phyloP scores from a whole-genome alignment of 1,284 basidiomycete genomes.

The Irpex lacteus region DNA sequence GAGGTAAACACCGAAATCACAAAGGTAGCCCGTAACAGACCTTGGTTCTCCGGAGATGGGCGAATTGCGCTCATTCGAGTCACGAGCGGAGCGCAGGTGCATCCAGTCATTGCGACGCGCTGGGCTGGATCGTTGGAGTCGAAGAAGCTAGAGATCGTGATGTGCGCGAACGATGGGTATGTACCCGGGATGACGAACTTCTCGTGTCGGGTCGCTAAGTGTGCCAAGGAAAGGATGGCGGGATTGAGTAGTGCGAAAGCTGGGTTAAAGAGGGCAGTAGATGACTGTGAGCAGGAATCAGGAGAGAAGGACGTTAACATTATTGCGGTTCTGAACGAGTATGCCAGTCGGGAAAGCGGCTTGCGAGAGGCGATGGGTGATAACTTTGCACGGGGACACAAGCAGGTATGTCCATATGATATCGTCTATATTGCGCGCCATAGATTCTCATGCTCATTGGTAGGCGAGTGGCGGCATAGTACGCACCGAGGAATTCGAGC shows the following conservation, averaged over 20 bases:
- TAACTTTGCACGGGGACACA: constrained; percentile 33
- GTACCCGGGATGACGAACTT: constrained; percentile 29
- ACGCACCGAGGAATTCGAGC: constrained; percentile 24
- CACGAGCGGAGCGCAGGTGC: constrained; percentile 29
- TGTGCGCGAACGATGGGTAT: constrained; percentile 32
- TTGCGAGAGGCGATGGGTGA: constrained; percentile 27
- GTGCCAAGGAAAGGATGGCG: constrained; percentile 4
- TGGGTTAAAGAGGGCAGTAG: not conserved
- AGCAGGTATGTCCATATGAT: constrained; percentile 15
- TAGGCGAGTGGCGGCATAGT: constrained; percentile 33
- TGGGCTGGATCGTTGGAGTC: constrained; percentile 31
- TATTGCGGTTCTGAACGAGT: constrained; percentile 27
- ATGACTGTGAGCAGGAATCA: not conserved
- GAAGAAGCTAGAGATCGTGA: constrained; percentile 29
- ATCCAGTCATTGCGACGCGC: constrained; percentile 32
- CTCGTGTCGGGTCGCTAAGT: constrained; percentile 26
- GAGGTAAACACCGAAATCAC: constrained; percentile 27
- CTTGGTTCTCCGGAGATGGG: constrained; percentile 30
- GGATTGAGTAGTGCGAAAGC: not conserved
- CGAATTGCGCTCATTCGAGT: constrained; percentile 30
- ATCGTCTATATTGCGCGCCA: not conserved
- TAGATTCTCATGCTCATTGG: not conserved
- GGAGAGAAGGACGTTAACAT: constrained; percentile 22
- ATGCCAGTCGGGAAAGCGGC: constrained; percentile 25
- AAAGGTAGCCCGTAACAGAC: constrained; percentile 25